Evolutionary conservation across 2,329 filamentous ascomycete genomes (phyloP).

Genomic region (Claviceps digitariae): DNA sequence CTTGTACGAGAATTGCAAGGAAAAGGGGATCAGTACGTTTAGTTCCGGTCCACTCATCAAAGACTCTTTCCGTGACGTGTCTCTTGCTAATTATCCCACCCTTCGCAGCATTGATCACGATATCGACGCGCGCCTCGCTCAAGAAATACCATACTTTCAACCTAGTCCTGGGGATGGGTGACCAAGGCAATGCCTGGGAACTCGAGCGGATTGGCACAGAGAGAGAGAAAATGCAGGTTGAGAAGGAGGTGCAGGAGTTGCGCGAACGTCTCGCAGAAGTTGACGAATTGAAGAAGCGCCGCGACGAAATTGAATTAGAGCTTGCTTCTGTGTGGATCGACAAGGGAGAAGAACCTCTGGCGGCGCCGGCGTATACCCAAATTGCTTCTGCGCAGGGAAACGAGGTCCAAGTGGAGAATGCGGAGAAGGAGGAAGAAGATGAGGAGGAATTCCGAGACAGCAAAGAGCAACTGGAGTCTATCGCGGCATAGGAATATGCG

Average conservation of each 20-base stretch:
- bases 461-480: not conserved
- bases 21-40: slow-evolving; percentile 75
- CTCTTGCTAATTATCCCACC: not conserved
- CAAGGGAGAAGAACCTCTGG: slow-evolving; percentile 29
- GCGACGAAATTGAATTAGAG: slow-evolving; percentile 71
- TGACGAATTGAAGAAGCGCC: slow-evolving; percentile 67
- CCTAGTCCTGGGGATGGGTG: slow-evolving; percentile 68
- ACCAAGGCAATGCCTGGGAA: slow-evolving; percentile 76
- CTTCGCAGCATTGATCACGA: slow-evolving; percentile 69
- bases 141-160: slow-evolving; percentile 95
- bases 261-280: slow-evolving; percentile 69
- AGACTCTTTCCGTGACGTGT: not conserved
- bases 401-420: not conserved
- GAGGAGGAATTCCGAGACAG: not conserved
- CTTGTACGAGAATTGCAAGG: slow-evolving; percentile 85
- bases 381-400: slow-evolving; percentile 4
- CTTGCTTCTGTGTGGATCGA: slow-evolving; percentile 51
- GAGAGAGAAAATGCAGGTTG: slow-evolving; percentile 82
- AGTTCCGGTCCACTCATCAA: not conserved
- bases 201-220: slow-evolving; percentile 90
- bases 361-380: slow-evolving; percentile 30
- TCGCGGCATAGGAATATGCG: not conserved
- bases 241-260: slow-evolving; percentile 78
- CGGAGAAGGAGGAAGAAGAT: not conserved
- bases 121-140: slow-evolving; percentile 84